Evolutionary conservation across 371 early-diverging fungal genomes (phyloP).

Genomic region (Pancytospora epiphaga): DNA sequence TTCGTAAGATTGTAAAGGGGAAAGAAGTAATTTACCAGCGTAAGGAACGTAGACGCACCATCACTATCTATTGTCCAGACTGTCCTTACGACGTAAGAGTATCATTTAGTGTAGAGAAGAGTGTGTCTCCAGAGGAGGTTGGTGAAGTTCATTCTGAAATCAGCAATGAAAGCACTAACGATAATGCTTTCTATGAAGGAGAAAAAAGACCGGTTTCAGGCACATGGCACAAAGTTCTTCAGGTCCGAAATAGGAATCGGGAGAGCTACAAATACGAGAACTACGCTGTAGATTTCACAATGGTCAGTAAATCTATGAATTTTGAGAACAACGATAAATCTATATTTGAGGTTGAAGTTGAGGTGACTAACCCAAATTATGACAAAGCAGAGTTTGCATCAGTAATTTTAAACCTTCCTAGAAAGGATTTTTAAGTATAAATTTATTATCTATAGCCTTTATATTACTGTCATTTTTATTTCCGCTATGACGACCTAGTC

Average conservation of each 20-base stretch:
- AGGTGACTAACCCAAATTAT: background rate
- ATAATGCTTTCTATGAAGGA: background rate
- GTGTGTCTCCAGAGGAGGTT: background rate
- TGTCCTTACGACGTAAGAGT: constrained; percentile 3
- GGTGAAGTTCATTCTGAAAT: background rate
- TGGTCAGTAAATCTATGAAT: background rate
- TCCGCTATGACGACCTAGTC: too few relatives aligned
- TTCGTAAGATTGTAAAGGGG: background rate
- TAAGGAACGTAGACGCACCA: background rate
- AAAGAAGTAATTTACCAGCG: background rate
- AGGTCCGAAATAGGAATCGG: background rate
- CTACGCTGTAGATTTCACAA: constrained; percentile 1
- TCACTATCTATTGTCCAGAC: constrained; percentile 1
- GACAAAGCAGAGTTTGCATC: constrained; percentile 5
- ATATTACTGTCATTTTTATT: too few relatives aligned
- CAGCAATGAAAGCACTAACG: background rate
- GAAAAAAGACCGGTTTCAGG: too few relatives aligned
- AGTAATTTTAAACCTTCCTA: too few relatives aligned
- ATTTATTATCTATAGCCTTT: too few relatives aligned
- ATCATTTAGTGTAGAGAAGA: background rate
- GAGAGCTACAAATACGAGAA: background rate
- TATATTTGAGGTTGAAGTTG: constrained; percentile 7
- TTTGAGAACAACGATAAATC: background rate
- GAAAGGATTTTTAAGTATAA: too few relatives aligned
- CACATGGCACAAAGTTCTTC: background rate